Conservation (phyloP, 345 rosid species). For the Euphorbia pulcherrima region DNA sequence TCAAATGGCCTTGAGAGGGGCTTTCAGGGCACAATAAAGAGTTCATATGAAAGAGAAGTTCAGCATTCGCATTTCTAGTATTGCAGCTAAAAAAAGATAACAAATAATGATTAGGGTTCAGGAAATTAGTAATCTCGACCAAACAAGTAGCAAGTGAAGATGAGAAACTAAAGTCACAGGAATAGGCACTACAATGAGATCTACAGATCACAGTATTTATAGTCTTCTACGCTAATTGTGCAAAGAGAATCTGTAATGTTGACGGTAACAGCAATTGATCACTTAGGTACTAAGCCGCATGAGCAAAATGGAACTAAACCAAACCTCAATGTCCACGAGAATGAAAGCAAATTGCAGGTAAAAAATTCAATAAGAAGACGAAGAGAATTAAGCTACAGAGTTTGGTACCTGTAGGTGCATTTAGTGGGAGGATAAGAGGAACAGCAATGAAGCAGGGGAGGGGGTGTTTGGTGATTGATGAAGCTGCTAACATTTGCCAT, state of each 20-base stretch:
- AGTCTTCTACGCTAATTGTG: not conserved
- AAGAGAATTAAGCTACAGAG: not conserved
- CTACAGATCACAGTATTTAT: not conserved
- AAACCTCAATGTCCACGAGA: not conserved
- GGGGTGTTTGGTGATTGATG: conserved; percentile 17
- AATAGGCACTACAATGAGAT: not conserved
- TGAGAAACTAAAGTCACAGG: not conserved
- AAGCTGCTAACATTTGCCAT: conserved; percentile 29
- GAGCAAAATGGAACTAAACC: not conserved
- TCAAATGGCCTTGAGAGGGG: not conserved
- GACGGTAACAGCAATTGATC: not conserved
- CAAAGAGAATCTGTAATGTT: not conserved
- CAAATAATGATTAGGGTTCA: not conserved
- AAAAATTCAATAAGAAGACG: not conserved
- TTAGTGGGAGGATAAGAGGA: conserved; percentile 27
- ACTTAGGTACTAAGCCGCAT: not conserved
- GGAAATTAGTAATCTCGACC: not conserved
- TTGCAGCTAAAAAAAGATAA: not conserved
- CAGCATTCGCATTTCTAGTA: not conserved
- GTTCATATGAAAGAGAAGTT: not conserved
- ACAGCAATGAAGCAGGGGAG: conserved; percentile 26
- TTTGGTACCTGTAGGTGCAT: conserved; percentile 23
- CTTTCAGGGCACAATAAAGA: not conserved
- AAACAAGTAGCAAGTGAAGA: not conserved
- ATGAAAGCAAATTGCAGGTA: not conserved